phyloP scores from a whole-genome alignment of 371 early-diverging fungal genomes.

The Actinomortierella wolfii region DNA sequence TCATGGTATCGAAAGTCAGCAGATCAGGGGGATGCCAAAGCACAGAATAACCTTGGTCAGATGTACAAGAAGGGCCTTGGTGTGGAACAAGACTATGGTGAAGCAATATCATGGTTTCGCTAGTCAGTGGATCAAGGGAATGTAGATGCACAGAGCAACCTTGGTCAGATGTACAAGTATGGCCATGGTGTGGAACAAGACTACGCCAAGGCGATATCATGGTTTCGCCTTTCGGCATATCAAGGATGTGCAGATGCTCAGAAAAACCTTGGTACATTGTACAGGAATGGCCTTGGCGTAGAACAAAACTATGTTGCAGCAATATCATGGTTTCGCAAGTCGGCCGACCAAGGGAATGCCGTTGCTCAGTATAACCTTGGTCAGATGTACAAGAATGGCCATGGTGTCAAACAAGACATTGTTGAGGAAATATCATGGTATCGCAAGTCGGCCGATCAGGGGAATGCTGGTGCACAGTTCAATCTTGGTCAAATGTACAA shows the following conservation, averaged over 20 bases:
- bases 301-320: conserved; percentile 66
- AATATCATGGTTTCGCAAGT: conserved; percentile 68
- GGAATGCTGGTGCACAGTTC: conserved; percentile 62
- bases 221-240: conserved; percentile 68
- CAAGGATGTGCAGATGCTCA: conserved; percentile 75
- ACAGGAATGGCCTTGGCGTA: conserved; percentile 83
- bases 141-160: conserved; percentile 66
- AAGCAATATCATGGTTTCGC: conserved; percentile 81
- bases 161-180: conserved; percentile 81
- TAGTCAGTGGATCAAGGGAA: conserved; percentile 77
- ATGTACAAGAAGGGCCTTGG: conserved; percentile 82
- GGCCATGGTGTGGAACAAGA: conserved; percentile 79
- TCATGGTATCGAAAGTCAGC: conserved; percentile 76
- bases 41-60: conserved; percentile 78
- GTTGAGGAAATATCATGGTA: conserved; percentile 74
- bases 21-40: conserved; percentile 77
- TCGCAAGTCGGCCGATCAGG: conserved; percentile 70
- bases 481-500: conserved; percentile 80
- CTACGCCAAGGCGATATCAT: conserved; percentile 66
- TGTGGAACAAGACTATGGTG: conserved; percentile 57
- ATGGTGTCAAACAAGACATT: conserved; percentile 71
- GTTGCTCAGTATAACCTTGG: conserved; percentile 83
- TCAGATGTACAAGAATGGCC: conserved; percentile 84
- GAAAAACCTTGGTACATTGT: conserved; percentile 84
- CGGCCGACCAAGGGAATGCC: conserved; percentile 79